A percentile compares a stretch with the other conserved stretches of the same genome.
phyloP scores from a whole-genome alignment of 148 eudicot species.

The Diospyros lotus region DNA sequence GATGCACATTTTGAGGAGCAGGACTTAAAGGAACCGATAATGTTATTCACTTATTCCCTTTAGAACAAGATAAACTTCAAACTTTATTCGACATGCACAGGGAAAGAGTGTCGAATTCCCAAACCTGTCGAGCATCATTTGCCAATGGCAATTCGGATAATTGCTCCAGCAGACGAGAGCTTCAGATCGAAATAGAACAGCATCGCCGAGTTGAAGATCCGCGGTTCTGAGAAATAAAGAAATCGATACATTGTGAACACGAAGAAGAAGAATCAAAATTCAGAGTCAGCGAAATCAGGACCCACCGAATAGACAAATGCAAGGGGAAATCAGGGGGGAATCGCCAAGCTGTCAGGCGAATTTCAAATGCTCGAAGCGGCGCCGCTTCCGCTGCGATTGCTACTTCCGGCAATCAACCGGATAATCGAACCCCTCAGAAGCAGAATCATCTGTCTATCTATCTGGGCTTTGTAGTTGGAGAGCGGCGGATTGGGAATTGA shows the following conservation, averaged over 20 bases:
- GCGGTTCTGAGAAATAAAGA: background rate
- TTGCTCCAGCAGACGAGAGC: slow-evolving; percentile 12
- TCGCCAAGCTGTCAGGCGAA: background rate
- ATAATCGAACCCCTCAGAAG: background rate
- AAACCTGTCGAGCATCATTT: slow-evolving; percentile 33
- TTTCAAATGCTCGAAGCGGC: background rate
- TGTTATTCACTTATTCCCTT: slow-evolving; percentile 1
- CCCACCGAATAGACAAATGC: background rate
- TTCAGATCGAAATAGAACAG: slow-evolving; percentile 17
- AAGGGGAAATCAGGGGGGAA: background rate
- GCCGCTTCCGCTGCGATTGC: background rate
- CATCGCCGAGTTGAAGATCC: slow-evolving; percentile 7
- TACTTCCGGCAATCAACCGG: background rate
- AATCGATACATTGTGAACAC: background rate
- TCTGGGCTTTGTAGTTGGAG: background rate
- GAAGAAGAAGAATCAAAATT: background rate
- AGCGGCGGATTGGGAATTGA: slow-evolving; percentile 12
- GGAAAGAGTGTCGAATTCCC: background rate
- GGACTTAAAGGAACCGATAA: no score
- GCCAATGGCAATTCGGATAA: slow-evolving; percentile 14
- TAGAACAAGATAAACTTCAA: background rate
- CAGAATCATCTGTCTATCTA: background rate
- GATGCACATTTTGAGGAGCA: background rate
- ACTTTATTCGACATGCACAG: background rate
- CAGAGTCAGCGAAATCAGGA: background rate